Evolutionary conservation across 371 early-diverging fungal genomes (phyloP).

Genomic region (Mucor irregularis): DNA sequence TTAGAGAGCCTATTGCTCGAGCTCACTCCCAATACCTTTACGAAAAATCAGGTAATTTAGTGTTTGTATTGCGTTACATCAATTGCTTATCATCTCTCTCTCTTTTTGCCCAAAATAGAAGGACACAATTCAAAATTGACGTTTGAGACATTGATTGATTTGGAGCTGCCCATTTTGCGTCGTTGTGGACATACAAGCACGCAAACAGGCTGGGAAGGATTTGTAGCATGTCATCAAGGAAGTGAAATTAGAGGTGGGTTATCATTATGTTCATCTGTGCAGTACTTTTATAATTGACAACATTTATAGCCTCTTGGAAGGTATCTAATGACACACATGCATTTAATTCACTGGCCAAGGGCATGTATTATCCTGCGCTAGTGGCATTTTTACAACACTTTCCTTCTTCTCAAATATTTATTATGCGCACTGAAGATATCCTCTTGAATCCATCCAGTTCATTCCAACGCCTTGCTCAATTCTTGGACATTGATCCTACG

Average conservation of each 20-base stretch:
- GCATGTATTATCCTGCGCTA: slow-evolving; percentile 41
- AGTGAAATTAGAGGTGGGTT: slow-evolving; percentile 35
- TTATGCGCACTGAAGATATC: slow-evolving; percentile 41
- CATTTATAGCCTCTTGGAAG: slow-evolving; percentile 18
- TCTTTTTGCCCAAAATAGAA: neutral
- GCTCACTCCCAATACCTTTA: slow-evolving; percentile 55
- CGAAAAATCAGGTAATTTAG: slow-evolving; percentile 22
- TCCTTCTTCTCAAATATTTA: slow-evolving; percentile 39
- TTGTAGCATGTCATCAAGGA: slow-evolving; percentile 40
- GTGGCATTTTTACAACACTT: slow-evolving; percentile 39
- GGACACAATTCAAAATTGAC: slow-evolving; percentile 14
- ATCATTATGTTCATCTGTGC: neutral
- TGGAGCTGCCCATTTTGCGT: slow-evolving; percentile 39
- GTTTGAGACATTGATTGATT: slow-evolving; percentile 37
- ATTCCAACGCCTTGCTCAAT: slow-evolving; percentile 33
- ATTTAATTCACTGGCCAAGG: slow-evolving; percentile 38
- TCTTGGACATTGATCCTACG: slow-evolving; percentile 34
- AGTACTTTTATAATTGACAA: neutral
- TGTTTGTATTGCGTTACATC: too few species aligned
- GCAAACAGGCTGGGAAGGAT: slow-evolving; percentile 44
- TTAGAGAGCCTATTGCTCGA: slow-evolving; percentile 57
- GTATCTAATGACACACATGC: slow-evolving; percentile 17
- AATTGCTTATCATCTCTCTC: neutral
- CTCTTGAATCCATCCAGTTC: slow-evolving; percentile 23
- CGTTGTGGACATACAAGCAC: slow-evolving; percentile 44